Percentiles rank a stretch among this genome's conserved stretches.
These are phyloP conservation scores for Neurospora sp. DNA, from an alignment of 495 filamentous ascomycete genomes.

Conservation along the genomic window DNA sequence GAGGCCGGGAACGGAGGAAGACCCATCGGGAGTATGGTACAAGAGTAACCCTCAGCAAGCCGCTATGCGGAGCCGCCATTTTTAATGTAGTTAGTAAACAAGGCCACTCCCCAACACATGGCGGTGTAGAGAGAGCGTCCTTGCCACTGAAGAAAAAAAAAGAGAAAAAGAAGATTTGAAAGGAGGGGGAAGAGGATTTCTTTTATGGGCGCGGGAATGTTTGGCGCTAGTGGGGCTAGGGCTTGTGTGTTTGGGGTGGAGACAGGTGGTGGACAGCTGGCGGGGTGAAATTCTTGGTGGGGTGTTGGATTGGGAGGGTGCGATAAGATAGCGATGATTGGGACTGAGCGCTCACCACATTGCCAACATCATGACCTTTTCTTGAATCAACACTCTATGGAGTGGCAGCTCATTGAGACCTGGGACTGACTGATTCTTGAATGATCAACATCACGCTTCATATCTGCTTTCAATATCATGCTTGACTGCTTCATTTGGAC, in stretches of 20 bases:
- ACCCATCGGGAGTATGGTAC: constrained; percentile 16
- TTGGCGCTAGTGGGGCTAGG: not conserved
- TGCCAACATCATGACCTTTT: not conserved
- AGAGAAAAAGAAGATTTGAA: not conserved
- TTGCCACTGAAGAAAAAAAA: constrained; percentile 7
- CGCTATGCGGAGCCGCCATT: constrained; percentile 23
- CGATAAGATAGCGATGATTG: not conserved
- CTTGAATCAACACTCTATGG: not conserved
- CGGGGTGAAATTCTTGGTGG: not conserved
- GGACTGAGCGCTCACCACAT: not conserved
- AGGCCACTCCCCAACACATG: constrained; percentile 17
- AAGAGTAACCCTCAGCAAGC: constrained; percentile 29
- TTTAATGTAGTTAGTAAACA: constrained; percentile 4
- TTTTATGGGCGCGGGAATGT: not conserved
- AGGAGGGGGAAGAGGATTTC: not conserved
- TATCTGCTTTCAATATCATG: not conserved
- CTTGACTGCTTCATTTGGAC: not conserved
- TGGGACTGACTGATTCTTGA: not conserved
- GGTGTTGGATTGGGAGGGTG: not conserved
- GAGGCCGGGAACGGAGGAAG: constrained; percentile 32
- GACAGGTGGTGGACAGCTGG: not conserved
- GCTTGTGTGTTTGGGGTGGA: not conserved
- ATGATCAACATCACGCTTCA: not conserved
- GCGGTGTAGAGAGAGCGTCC: constrained; percentile 18
- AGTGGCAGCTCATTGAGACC: not conserved